Percentiles rank a stretch among this genome's conserved stretches.
These are phyloP conservation scores for Trebouxia sp. DNA, from an alignment of 139 green algal species.

Conservation along the genomic window DNA sequence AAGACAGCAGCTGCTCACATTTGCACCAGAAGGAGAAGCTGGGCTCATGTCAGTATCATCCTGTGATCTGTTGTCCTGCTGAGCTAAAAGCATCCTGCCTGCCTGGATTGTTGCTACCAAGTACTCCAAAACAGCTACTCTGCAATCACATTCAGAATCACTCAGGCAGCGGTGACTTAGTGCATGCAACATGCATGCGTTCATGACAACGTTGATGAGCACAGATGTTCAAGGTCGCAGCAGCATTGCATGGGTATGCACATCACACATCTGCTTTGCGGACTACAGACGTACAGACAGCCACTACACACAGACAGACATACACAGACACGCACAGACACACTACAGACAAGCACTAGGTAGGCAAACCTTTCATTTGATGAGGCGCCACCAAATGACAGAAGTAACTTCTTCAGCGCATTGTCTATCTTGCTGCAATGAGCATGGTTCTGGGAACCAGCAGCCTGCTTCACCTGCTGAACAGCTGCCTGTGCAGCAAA, in stretches of 20 bases:
- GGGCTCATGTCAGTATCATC: not conserved
- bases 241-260: no score
- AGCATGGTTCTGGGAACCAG: not conserved
- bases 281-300: not conserved
- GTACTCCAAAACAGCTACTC: constrained; percentile 11
- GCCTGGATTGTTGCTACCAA: not conserved
- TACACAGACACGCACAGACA: not conserved
- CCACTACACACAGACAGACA: no score
- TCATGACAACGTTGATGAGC: no score
- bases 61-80: not conserved
- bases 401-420: not conserved
- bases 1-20: no score
- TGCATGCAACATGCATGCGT: no score
- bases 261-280: no score
- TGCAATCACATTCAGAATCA: not conserved
- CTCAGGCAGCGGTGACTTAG: no score
- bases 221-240: no score
- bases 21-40: not conserved
- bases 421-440: not conserved
- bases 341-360: not conserved
- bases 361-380: constrained; percentile 11
- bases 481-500: not conserved
- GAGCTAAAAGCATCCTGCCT: not conserved
- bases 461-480: not conserved
- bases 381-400: not conserved